Conservation (phyloP, 2,329 filamentous ascomycete genomes). For the Cryphonectria carpinicola region DNA sequence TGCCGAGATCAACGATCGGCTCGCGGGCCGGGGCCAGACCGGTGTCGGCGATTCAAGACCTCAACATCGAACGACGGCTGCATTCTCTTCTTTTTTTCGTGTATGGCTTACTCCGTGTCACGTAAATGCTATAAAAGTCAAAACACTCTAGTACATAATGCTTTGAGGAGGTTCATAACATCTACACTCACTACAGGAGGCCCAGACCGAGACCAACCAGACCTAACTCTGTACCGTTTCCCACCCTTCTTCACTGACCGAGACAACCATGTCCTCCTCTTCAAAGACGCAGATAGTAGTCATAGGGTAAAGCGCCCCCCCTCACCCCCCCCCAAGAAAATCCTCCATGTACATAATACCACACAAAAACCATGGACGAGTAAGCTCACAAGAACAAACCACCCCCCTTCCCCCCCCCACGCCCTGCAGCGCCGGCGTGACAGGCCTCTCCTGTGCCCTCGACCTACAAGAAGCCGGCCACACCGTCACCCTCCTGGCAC, state of each 20-base stretch:
- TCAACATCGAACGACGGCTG: slow-evolving; percentile 10
- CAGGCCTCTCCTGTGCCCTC: slow-evolving; percentile 54
- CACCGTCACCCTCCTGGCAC: slow-evolving; percentile 48
- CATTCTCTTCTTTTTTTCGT: neutral
- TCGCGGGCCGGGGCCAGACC: slow-evolving; percentile 11
- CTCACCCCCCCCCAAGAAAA: neutral
- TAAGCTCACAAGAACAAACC: neutral
- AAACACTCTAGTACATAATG: too few species aligned
- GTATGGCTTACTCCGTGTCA: neutral
- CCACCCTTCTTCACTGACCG: too few species aligned
- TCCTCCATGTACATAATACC: neutral
- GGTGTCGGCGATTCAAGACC: slow-evolving; percentile 8
- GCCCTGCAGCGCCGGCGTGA: slow-evolving; percentile 53
- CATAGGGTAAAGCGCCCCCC: neutral
- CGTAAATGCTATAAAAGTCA: neutral
- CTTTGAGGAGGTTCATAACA: too few species aligned
- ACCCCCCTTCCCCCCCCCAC: too few species aligned
- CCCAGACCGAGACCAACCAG: too few species aligned
- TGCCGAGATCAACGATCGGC: neutral
- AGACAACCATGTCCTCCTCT: slow-evolving; percentile 1
- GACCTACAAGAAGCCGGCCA: slow-evolving; percentile 47
- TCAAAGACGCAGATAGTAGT: slow-evolving; percentile 6
- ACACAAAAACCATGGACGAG: neutral
- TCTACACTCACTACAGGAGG: too few species aligned
- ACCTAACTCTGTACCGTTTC: too few species aligned